Conservation (phyloP, 805 yeast genomes). For the Yarrowia sp. region DNA sequence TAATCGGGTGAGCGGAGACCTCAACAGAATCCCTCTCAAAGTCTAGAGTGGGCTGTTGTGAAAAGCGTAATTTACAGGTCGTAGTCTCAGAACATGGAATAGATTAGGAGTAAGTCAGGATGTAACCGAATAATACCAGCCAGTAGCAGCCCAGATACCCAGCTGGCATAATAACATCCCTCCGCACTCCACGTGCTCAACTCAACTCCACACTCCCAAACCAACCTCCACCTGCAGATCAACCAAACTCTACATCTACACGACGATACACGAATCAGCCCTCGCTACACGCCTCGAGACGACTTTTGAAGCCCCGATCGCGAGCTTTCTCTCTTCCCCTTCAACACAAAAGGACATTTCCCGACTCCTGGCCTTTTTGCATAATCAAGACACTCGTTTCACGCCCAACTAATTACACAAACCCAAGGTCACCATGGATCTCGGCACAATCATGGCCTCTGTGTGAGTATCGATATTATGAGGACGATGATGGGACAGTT, state of each 20-base stretch:
- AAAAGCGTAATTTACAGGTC: too few relatives aligned
- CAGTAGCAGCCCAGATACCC: too few relatives aligned
- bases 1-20: too few relatives aligned
- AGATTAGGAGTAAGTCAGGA: too few relatives aligned
- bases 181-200: slow-evolving; percentile 15
- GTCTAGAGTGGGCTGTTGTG: too few relatives aligned
- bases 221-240: slow-evolving; percentile 30
- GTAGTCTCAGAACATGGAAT: too few relatives aligned
- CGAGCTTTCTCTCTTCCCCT: neutral
- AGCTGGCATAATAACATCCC: neutral
- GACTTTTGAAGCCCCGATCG: neutral
- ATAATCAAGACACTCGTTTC: neutral
- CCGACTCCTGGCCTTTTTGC: neutral
- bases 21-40: too few relatives aligned
- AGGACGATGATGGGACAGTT: too few relatives aligned
- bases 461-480: slow-evolving; percentile 45
- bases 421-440: slow-evolving; percentile 47
- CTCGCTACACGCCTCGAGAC: neutral
- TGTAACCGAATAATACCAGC: too few relatives aligned
- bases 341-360: neutral
- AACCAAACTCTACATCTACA: slow-evolving; percentile 30
- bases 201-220: slow-evolving; percentile 28
- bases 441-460: slow-evolving; percentile 52
- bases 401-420: neutral
- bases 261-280: slow-evolving; percentile 27